Conservation (phyloP, 768 basidiomycete genomes). For the Trametes maxima region DNA sequence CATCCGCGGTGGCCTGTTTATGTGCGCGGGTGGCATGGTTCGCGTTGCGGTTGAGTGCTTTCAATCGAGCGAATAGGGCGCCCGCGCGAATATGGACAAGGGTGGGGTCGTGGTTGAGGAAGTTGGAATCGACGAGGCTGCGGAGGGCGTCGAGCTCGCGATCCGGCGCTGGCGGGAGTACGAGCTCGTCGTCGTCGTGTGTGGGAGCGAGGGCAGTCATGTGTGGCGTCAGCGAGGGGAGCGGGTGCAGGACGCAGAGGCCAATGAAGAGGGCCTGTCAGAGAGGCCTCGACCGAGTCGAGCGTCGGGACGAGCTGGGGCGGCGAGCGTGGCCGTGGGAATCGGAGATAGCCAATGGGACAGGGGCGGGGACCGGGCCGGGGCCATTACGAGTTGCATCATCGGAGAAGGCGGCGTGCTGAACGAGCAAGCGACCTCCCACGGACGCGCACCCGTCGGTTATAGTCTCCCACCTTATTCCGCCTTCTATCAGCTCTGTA, state of each 20-base stretch:
- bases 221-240: constrained; percentile 8
- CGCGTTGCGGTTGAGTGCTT: constrained; percentile 74
- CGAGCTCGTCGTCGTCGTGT: constrained; percentile 25
- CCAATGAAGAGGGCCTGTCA: background rate
- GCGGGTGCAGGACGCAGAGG: background rate
- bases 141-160: constrained; percentile 63
- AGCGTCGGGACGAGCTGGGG: background rate
- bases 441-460: background rate
- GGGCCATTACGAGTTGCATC: constrained; percentile 23
- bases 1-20: constrained; percentile 71
- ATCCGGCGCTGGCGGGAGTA: constrained; percentile 44
- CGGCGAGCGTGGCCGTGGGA: constrained; percentile 19
- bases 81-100: constrained; percentile 66
- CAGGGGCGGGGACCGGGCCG: constrained; percentile 18
- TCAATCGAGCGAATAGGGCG: constrained; percentile 79
- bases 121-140: constrained; percentile 55
- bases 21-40: constrained; percentile 71
- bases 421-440: constrained; percentile 23
- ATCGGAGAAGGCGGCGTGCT: constrained; percentile 19
- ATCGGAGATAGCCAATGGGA: constrained; percentile 16
- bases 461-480: constrained; percentile 1
- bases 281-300: constrained; percentile 2
- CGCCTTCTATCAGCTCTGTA: constrained; percentile 1
- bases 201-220: constrained; percentile 33
- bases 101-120: constrained; percentile 48